Conservation (phyloP, 805 yeast species). For the Saccharomycopsis lassenensis region DNA sequence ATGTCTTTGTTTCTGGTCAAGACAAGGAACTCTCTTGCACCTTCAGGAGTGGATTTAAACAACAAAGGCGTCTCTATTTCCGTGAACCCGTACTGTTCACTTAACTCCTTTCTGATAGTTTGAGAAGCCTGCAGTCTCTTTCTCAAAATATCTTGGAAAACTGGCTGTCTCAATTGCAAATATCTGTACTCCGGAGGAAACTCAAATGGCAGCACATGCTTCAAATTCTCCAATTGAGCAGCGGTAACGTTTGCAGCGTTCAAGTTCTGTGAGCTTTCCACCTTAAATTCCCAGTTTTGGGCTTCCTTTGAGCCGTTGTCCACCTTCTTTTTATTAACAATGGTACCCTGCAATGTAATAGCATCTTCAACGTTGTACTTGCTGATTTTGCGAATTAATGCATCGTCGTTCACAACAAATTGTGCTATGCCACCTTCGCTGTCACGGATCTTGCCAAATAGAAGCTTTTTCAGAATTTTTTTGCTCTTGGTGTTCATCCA, state of each 20-base stretch:
- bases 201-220: slow-evolving; percentile 35
- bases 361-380: slow-evolving; percentile 63
- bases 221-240: slow-evolving; percentile 54
- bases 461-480: slow-evolving; percentile 48
- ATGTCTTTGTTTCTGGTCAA: slow-evolving; percentile 59
- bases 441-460: slow-evolving; percentile 73
- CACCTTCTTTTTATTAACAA: slow-evolving; percentile 23
- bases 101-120: slow-evolving; percentile 32
- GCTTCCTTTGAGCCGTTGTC: slow-evolving; percentile 12
- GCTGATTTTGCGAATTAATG: slow-evolving; percentile 29
- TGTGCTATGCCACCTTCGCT: slow-evolving; percentile 55
- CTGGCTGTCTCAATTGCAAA: slow-evolving; percentile 59
- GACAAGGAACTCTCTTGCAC: slow-evolving; percentile 90
- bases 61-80: slow-evolving; percentile 90
- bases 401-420: slow-evolving; percentile 31
- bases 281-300: slow-evolving; percentile 45
- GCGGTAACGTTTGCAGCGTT: slow-evolving; percentile 57
- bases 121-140: slow-evolving; percentile 46
- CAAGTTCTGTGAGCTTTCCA: slow-evolving; percentile 41
- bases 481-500: slow-evolving; percentile 76
- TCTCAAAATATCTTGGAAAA: slow-evolving; percentile 44
- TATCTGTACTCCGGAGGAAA: slow-evolving; percentile 77
- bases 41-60: slow-evolving; percentile 96
- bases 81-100: slow-evolving; percentile 39
- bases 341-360: slow-evolving; percentile 49